Percentiles rank a stretch among this genome's conserved stretches.
Evolutionary conservation across 345 rosid genomes (phyloP).

Genomic region (Conringia planisiliqua): DNA sequence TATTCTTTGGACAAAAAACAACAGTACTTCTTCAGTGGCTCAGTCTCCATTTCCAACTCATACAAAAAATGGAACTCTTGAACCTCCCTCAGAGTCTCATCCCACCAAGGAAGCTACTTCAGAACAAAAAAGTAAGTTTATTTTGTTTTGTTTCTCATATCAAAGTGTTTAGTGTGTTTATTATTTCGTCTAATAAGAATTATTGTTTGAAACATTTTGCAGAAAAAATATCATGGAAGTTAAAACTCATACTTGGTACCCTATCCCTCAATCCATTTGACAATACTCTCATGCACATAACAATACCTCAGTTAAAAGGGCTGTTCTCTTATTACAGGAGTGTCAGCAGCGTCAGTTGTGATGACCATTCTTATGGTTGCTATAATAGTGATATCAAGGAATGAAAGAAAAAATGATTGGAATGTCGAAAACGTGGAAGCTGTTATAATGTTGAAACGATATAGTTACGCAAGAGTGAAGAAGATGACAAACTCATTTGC

Average conservation of each 20-base stretch:
- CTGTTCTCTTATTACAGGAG: background rate
- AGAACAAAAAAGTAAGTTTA: background rate
- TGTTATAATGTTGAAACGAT: slow-evolving; percentile 8
- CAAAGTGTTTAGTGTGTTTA: background rate
- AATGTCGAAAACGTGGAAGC: background rate
- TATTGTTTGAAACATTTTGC: background rate
- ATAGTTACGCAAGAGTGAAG: slow-evolving; percentile 23
- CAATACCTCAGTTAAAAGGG: background rate
- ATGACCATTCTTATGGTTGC: background rate
- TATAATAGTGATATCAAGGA: background rate
- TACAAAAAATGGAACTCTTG: too few relatives aligned
- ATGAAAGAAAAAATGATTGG: background rate
- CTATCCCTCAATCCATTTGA: background rate
- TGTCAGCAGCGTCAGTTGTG: background rate
- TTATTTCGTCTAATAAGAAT: background rate
- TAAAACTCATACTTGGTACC: background rate
- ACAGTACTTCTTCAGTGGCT: too few relatives aligned
- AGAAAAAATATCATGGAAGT: background rate
- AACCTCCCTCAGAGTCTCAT: background rate
- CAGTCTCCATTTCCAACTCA: too few relatives aligned
- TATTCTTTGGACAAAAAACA: too few relatives aligned
- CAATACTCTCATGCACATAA: background rate
- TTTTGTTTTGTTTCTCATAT: background rate
- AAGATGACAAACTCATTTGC: slow-evolving; percentile 32
- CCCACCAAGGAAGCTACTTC: background rate